Conservation (phyloP, 2,329 filamentous ascomycete genomes). For the Raffaelea albimanens region DNA sequence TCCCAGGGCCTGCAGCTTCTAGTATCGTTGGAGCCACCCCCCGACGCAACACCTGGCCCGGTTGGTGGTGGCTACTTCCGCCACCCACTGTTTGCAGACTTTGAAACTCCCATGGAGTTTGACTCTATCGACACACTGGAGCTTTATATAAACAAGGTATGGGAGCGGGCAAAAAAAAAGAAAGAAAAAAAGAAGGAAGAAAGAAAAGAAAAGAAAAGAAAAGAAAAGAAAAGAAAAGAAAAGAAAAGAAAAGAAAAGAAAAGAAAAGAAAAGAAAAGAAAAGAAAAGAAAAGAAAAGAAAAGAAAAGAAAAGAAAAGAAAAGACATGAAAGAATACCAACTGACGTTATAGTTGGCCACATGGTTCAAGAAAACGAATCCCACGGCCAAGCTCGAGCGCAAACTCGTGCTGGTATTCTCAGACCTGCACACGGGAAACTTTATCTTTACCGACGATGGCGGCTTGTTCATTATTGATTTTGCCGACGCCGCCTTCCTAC, state of each 20-base stretch:
- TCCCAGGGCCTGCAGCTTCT: neutral
- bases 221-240: neutral
- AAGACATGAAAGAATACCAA: too few relatives aligned
- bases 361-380: neutral
- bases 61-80: slow-evolving; percentile 1
- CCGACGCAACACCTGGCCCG: neutral
- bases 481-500: slow-evolving; percentile 2
- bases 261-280: neutral
- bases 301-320: too few relatives aligned
- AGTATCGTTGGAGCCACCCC: neutral
- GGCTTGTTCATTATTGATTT: slow-evolving; percentile 1
- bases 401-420: slow-evolving; percentile 2
- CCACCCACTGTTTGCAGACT: neutral
- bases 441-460: slow-evolving; percentile 2
- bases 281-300: too few relatives aligned
- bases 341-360: neutral
- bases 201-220: too few relatives aligned
- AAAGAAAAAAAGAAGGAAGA: too few relatives aligned
- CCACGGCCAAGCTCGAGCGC: neutral
- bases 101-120: neutral
- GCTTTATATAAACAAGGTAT: neutral
- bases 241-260: neutral
- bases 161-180: too few relatives aligned
- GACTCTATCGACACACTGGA: slow-evolving; percentile 1
- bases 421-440: slow-evolving; percentile 2